Base-by-base conservation (phyloP, 768 basidiomycete genomes). In the Russula sp. region DNA sequence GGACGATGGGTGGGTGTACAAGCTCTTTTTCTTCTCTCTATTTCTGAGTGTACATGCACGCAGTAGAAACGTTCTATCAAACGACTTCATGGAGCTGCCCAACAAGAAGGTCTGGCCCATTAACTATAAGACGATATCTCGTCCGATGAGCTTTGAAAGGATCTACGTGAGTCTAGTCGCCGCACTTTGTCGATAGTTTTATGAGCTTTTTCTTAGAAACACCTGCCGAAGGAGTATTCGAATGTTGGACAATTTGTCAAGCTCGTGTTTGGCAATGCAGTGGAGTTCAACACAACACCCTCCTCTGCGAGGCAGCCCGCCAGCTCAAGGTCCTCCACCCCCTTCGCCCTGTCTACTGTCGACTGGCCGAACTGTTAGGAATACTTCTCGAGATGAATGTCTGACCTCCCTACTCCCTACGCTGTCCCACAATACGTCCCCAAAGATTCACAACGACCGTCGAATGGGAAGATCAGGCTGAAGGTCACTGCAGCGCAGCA, bases 201-300 rank as follows among this genome's bases (percentile, higher is more conserved):
- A 53, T 42, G 9, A 11, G 22, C 8, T n/a, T 42, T 36, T 36
- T 41, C 13, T 20, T 36, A 98, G 94, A 87, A 85, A 82, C 83
- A 82, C 52, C 76, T 96, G 69, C 83, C 82, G 59, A 89, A 92
- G 70, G 86, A 88, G 66, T 98, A 96, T 70, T 68, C 70, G 22
- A 81, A 78, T 2, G 75, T 82, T 6, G 76, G 80, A 5, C 86
- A 88, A 29, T 96, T 95, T 69, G 86, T 94, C 14, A 90, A 94
- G 68, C 80, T 94, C 45, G 88, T 98, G 29, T 96, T 94, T 74
- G 81, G 83, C 7, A 98, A 98, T 70, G 95, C 93, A 10, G 78
- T 91, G 71, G 74, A 81, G 59, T 98, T 94, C 75, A 98, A 98
- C 67, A 96, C 34, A 84, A 88, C 69, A 90, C 87, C 32, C 80